Percentiles rank a stretch among this genome's conserved stretches.
phyloP scores from a whole-genome alignment of 495 filamentous ascomycete species.

The Physcia stellaris region DNA sequence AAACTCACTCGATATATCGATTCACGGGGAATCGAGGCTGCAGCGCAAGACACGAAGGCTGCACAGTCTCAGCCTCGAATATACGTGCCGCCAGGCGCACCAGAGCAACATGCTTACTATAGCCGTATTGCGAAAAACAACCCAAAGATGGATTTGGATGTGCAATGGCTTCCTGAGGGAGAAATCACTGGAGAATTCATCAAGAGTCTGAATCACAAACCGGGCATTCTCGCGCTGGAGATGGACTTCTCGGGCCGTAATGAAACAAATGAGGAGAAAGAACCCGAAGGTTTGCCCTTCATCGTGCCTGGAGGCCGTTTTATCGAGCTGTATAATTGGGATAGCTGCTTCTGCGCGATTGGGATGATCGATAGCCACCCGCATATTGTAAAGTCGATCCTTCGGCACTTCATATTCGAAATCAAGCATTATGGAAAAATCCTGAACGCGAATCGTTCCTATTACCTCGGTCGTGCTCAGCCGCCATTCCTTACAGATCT shows the following conservation, averaged over 20 bases:
- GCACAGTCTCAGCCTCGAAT: conserved; percentile 77
- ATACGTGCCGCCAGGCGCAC: conserved; percentile 73
- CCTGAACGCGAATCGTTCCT: conserved; percentile 88
- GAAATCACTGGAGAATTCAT: conserved; percentile 63
- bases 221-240: conserved; percentile 75
- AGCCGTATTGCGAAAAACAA: conserved; percentile 53
- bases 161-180: conserved; percentile 55
- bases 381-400: conserved; percentile 82
- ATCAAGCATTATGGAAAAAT: conserved; percentile 98
- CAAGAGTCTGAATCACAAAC: conserved; percentile 61
- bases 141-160: conserved; percentile 76
- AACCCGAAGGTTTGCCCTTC: conserved; percentile 71
- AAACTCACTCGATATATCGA: conserved; percentile 81
- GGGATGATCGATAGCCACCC: conserved; percentile 73
- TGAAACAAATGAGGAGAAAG: conserved; percentile 47
- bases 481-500: conserved; percentile 97
- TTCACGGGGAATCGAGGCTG: conserved; percentile 70
- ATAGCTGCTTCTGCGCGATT: conserved; percentile 92
- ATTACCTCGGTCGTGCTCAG: conserved; percentile 87
- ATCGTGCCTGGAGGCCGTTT: conserved; percentile 93
- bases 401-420: conserved; percentile 90
- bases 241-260: conserved; percentile 50
- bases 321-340: conserved; percentile 96
- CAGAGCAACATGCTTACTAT: conserved; percentile 85
- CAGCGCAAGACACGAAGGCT: conserved; percentile 68